Conservation (phyloP, 257 asterid genomes). For the Datura wrightii region DNA sequence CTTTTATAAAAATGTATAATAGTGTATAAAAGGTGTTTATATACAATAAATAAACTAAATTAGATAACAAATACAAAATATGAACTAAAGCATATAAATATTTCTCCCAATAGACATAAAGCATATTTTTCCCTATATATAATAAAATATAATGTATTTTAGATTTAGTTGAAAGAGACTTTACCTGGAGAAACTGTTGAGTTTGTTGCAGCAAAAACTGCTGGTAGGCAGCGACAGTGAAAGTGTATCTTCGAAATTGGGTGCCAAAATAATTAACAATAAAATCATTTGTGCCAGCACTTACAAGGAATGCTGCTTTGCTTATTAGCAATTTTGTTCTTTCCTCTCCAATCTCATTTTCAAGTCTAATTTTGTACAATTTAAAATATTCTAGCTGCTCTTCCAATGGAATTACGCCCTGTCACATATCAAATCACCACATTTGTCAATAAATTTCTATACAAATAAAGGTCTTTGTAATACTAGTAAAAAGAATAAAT, state of each 20-base stretch:
- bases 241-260: conserved; percentile 43
- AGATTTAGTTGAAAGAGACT: not conserved
- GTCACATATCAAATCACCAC: conserved; percentile 26
- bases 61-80: too few species aligned
- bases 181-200: conserved; percentile 52
- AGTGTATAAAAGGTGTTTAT: too few species aligned
- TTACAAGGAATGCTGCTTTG: conserved; percentile 51
- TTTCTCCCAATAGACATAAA: too few species aligned
- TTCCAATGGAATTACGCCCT: conserved; percentile 57
- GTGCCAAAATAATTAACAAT: conserved; percentile 51
- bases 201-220: conserved; percentile 41
- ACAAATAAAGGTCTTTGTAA: not conserved
- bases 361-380: conserved; percentile 57
- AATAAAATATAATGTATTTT: not conserved
- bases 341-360: conserved; percentile 49
- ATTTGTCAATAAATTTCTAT: not conserved
- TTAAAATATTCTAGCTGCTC: conserved; percentile 56
- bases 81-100: too few species aligned
- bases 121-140: too few species aligned
- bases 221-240: conserved; percentile 40
- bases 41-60: too few species aligned
- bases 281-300: conserved; percentile 72
- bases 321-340: conserved; percentile 41
- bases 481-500: not conserved
- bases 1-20: too few species aligned